Conservation (phyloP, 495 filamentous ascomycete genomes). For the Hypoxylon crocopeplum region DNA sequence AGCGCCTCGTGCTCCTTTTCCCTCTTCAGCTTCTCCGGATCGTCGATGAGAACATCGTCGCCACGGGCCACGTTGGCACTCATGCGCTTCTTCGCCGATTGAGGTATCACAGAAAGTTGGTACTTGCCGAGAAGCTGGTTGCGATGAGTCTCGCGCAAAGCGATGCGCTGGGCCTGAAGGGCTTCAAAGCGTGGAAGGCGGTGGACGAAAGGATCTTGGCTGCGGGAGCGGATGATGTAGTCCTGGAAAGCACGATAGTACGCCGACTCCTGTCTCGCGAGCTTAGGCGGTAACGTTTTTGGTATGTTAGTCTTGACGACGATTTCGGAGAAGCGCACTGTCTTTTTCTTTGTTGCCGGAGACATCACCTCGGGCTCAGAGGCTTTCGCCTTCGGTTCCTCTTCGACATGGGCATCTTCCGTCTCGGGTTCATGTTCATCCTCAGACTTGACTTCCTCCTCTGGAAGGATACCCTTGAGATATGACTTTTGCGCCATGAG, state of each 20-base stretch:
- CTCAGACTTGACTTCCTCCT: slow-evolving; percentile 55
- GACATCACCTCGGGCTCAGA: slow-evolving; percentile 38
- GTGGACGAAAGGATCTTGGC: slow-evolving; percentile 80
- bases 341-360: slow-evolving; percentile 64
- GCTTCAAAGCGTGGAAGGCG: slow-evolving; percentile 87
- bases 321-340: slow-evolving; percentile 76
- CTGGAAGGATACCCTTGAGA: slow-evolving; percentile 65
- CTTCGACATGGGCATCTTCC: slow-evolving; percentile 26
- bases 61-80: slow-evolving; percentile 64
- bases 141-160: slow-evolving; percentile 66
- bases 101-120: slow-evolving; percentile 64
- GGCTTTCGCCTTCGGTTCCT: slow-evolving; percentile 40
- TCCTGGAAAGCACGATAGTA: slow-evolving; percentile 91
- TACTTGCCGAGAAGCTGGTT: slow-evolving; percentile 81
- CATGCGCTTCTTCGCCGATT: slow-evolving; percentile 64
- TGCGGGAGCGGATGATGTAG: slow-evolving; percentile 62
- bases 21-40: slow-evolving; percentile 66
- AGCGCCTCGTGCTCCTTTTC: slow-evolving; percentile 83
- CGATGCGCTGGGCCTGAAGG: slow-evolving; percentile 79
- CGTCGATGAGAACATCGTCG: slow-evolving; percentile 59
- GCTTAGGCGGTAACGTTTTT: slow-evolving; percentile 52
- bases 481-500: slow-evolving; percentile 79
- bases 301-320: slow-evolving; percentile 54
- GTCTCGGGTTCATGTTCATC: slow-evolving; percentile 42
- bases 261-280: slow-evolving; percentile 72